phyloP scores from a whole-genome alignment of 768 basidiomycete species.

The Pulveroboletus sp. region DNA sequence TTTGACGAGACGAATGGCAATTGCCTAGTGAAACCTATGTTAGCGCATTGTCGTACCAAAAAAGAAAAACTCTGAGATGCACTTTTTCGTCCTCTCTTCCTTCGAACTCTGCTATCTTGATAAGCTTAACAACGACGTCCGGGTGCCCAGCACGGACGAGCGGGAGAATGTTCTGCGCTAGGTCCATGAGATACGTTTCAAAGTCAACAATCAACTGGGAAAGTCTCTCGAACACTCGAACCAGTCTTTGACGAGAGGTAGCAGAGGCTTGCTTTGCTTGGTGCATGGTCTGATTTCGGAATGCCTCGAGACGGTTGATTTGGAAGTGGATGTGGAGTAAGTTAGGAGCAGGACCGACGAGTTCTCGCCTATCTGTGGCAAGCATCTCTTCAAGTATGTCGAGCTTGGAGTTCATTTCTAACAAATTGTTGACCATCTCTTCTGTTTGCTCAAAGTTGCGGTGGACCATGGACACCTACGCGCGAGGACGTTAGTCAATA shows the following conservation, averaged over 20 bases:
- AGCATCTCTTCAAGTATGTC: slow-evolving; percentile 77
- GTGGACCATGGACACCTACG: slow-evolving; percentile 90
- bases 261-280: slow-evolving; percentile 82
- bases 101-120: slow-evolving; percentile 93
- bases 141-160: slow-evolving; percentile 74
- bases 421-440: slow-evolving; percentile 90
- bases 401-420: slow-evolving; percentile 87
- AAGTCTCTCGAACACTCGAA: slow-evolving; percentile 80
- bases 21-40: slow-evolving; percentile 52
- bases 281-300: slow-evolving; percentile 92
- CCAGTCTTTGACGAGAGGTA: slow-evolving; percentile 60
- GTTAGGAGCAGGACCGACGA: slow-evolving; percentile 84
- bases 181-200: slow-evolving; percentile 74
- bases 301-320: slow-evolving; percentile 86
- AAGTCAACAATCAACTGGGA: slow-evolving; percentile 77
- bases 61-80: background rate
- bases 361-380: slow-evolving; percentile 64
- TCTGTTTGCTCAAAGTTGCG: slow-evolving; percentile 92
- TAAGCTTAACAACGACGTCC: slow-evolving; percentile 83
- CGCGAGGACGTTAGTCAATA: background rate
- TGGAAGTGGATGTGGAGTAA: slow-evolving; percentile 88
- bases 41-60: background rate
- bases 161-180: slow-evolving; percentile 74
- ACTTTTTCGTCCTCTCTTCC: slow-evolving; percentile 94
- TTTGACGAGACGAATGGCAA: slow-evolving; percentile 90